Conservation (phyloP, 2,329 filamentous ascomycete species). For the Bipolaris gigantea region DNA sequence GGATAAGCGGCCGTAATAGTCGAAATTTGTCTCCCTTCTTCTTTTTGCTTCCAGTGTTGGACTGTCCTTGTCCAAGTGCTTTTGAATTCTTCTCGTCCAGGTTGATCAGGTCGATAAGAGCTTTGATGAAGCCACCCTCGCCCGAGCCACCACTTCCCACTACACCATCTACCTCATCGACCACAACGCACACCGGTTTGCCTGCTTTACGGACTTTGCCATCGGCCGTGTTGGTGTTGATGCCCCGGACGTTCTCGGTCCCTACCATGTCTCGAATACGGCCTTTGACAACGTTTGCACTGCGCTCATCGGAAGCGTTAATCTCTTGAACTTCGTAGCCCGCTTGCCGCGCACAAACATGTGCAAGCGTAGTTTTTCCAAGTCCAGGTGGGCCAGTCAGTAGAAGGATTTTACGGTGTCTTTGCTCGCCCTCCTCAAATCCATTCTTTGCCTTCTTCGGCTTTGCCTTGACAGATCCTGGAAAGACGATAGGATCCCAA, state of each 20-base stretch:
- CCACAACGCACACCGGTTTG: slow-evolving; percentile 86
- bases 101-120: slow-evolving; percentile 84
- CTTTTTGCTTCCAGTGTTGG: slow-evolving; percentile 50
- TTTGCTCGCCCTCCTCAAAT: slow-evolving; percentile 67
- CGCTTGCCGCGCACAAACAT: slow-evolving; percentile 92
- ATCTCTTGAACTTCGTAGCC: slow-evolving; percentile 97
- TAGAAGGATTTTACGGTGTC: slow-evolving; percentile 84
- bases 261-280: slow-evolving; percentile 89
- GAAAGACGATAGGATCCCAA: slow-evolving; percentile 94
- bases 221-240: slow-evolving; percentile 56
- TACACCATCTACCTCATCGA: slow-evolving; percentile 96
- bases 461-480: slow-evolving; percentile 67
- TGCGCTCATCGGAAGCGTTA: slow-evolving; percentile 95
- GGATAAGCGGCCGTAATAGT: slow-evolving; percentile 81
- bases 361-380: slow-evolving; percentile 93
- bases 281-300: slow-evolving; percentile 83
- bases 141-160: slow-evolving; percentile 69
- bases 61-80: slow-evolving; percentile 39
- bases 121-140: slow-evolving; percentile 94
- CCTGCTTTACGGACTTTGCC: slow-evolving; percentile 70
- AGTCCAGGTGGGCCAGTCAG: slow-evolving; percentile 89
- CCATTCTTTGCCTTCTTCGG: slow-evolving; percentile 49
- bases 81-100: slow-evolving; percentile 80
- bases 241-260: slow-evolving; percentile 86
- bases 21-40: slow-evolving; percentile 86